Evolutionary conservation across 2,329 filamentous ascomycete genomes (phyloP), one percentile per base, ranked within the genome.

Genomic region (Exophiala bonariae): DNA sequence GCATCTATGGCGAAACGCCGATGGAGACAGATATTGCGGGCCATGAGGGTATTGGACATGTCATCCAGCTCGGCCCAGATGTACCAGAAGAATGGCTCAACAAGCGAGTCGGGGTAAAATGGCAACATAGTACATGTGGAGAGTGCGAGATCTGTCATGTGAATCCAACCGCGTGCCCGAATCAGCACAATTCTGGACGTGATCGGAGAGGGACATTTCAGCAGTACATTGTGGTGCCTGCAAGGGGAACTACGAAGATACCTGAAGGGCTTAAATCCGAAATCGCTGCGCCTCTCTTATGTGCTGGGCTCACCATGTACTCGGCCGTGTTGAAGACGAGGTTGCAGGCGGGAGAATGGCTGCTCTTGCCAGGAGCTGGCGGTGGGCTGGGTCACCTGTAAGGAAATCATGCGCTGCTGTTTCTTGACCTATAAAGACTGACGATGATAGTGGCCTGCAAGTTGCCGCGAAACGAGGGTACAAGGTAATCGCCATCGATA

Each of bases 21-120:
- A 61, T 75, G 71, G 56, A 61, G 58, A 74, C 71, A 5, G 63
- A 73, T 47, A 67, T 75, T 3, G 71, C 72, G 3, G 72, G 73
- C 2, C 72, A 75, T 53, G 73, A 75, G 47, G 73, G 72, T 14
- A 64, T 75, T 16, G 72, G 72, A 3, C 63, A 54, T 8, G 69
- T 75, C 5, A 66, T 75, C 6, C 20, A 42, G 42, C 26, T 44
- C 9, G 41, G 42, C 6, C 18, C 37, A 10, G 34, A 30, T 23
- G 37, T 41, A 8, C 18, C 36, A 6, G 35, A 28, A 13, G 37
- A 45, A 26, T 22, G 45, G 36, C 30, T 50, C 32, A 40, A 47
- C 16, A n/a, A n/a, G 18, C 48, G 46, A 26, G 66, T 66, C 30
- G 37, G 62, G 51, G 36, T 44, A 36, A 68, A 64, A 47, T 69